Percentiles rank a stretch among this genome's conserved stretches.
Evolutionary conservation across 2,329 filamentous ascomycete species (phyloP).

Genomic region (Ciborinia camelliae): DNA sequence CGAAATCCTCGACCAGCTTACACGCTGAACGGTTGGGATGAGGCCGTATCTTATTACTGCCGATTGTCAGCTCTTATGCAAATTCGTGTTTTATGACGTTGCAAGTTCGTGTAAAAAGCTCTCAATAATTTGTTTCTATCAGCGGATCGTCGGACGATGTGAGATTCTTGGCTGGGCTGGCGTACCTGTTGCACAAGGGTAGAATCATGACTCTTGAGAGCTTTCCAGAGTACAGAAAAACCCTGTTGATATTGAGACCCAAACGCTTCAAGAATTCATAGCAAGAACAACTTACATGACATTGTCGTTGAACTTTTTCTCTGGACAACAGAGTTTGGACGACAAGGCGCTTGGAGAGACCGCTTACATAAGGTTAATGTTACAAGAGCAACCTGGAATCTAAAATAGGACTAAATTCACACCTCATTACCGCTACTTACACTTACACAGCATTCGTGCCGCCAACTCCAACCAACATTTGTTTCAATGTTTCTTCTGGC

Average conservation of each 20-base stretch:
- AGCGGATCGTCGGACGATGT: not conserved
- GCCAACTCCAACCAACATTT: not conserved
- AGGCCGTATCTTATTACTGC: not conserved
- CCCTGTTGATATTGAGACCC: not conserved
- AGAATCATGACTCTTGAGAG: not conserved
- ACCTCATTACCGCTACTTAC: not conserved
- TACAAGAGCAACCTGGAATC: not conserved
- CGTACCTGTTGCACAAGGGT: slow-evolving; percentile 1
- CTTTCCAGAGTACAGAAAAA: not conserved
- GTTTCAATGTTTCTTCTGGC: not conserved
- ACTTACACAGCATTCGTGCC: not conserved
- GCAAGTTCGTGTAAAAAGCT: not conserved
- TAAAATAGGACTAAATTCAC: not conserved
- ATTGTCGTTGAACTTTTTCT: not conserved
- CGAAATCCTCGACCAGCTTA: not conserved
- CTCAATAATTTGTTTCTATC: slow-evolving; percentile 1
- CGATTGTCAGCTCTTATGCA: slow-evolving; percentile 7
- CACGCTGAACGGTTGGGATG: slow-evolving; percentile 7
- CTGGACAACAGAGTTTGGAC: not conserved
- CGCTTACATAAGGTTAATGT: not conserved
- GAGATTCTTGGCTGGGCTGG: slow-evolving; percentile 1
- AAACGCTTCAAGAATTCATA: not conserved
- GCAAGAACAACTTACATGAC: not conserved
- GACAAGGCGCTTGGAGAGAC: not conserved
- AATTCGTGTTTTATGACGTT: slow-evolving; percentile 7